Evolutionary conservation across 768 basidiomycete genomes (phyloP).

Genomic region (Pleurotus cornucopiae): DNA sequence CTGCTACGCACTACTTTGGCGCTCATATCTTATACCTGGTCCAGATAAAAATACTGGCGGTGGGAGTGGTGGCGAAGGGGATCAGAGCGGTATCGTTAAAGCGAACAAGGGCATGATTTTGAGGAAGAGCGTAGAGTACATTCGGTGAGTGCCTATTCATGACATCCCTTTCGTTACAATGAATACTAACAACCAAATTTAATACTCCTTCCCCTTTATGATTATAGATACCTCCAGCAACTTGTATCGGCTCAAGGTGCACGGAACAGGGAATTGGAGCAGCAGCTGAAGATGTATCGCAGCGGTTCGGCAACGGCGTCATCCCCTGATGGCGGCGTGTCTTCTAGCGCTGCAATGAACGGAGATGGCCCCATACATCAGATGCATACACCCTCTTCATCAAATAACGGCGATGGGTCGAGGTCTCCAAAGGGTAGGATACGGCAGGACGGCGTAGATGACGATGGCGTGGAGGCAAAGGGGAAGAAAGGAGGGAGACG

Average conservation of each 20-base stretch:
- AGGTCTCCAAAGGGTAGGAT: neutral
- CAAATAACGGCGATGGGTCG: neutral
- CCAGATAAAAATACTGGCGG: neutral
- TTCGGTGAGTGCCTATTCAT: conserved; percentile 52
- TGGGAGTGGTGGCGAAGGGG: conserved; percentile 15
- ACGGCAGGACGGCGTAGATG: neutral
- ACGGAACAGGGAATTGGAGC: conserved; percentile 76
- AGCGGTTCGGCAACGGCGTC: conserved; percentile 20
- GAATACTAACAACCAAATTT: too few species aligned
- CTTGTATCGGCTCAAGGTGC: conserved; percentile 77
- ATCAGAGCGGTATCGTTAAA: conserved; percentile 47
- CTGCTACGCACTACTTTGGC: neutral
- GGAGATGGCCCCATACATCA: conserved; percentile 13
- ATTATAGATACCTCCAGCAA: conserved; percentile 71
- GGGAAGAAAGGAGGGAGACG: neutral
- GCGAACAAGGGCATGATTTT: conserved; percentile 96
- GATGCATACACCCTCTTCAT: neutral
- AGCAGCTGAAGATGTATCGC: conserved; percentile 52
- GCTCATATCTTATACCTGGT: neutral
- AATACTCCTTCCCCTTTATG: too few species aligned
- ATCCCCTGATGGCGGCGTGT: neutral
- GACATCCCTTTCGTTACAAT: too few species aligned
- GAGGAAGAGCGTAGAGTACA: conserved; percentile 76
- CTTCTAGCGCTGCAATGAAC: conserved; percentile 13
- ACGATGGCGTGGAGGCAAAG: neutral